Percentiles rank a stretch among this genome's conserved stretches.
Conservation (phyloP, 129 eudicot species). For the sunflower (Helianthus annuus) region DNA sequence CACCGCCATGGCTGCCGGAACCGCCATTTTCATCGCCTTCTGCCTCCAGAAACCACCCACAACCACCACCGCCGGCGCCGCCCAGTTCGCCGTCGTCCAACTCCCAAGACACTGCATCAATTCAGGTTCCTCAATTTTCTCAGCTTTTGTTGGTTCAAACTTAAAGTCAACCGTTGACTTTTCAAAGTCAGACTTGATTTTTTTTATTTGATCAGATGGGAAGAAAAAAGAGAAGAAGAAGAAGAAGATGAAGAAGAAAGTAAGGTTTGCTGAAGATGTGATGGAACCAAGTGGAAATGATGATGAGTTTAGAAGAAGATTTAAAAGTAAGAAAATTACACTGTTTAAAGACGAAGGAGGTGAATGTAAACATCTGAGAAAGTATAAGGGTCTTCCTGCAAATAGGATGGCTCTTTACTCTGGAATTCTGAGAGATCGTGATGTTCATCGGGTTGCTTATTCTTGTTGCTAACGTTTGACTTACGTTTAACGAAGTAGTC, state of each 20-base stretch:
- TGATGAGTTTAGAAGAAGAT: constrained; percentile 65
- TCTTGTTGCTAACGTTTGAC: constrained; percentile 42
- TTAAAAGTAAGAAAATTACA: constrained; percentile 22
- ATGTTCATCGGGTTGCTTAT: constrained; percentile 52
- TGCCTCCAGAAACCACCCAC: constrained; percentile 59
- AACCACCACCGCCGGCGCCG: neutral
- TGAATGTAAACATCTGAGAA: constrained; percentile 27
- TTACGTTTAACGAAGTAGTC: constrained; percentile 1
- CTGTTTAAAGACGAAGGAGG: constrained; percentile 29
- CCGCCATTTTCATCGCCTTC: constrained; percentile 56
- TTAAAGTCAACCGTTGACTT: constrained; percentile 13
- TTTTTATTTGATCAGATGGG: constrained; percentile 35
- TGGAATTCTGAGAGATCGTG: constrained; percentile 79
- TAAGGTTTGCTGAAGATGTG: constrained; percentile 19
- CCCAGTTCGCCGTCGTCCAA: constrained; percentile 31
- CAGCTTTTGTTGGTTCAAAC: constrained; percentile 16
- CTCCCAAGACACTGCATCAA: constrained; percentile 64
- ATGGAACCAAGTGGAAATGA: constrained; percentile 10
- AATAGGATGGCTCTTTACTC: constrained; percentile 78
- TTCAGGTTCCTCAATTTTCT: constrained; percentile 42
- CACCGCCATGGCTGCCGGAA: constrained; percentile 88
- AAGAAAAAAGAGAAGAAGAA: constrained; percentile 37
- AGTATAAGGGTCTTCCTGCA: constrained; percentile 52
- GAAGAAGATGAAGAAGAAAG: constrained; percentile 51
- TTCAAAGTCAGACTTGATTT: constrained; percentile 20